Base-by-base conservation (phyloP, 2,329 filamentous ascomycete species). In the Lasiodiplodia citricola region DNA sequence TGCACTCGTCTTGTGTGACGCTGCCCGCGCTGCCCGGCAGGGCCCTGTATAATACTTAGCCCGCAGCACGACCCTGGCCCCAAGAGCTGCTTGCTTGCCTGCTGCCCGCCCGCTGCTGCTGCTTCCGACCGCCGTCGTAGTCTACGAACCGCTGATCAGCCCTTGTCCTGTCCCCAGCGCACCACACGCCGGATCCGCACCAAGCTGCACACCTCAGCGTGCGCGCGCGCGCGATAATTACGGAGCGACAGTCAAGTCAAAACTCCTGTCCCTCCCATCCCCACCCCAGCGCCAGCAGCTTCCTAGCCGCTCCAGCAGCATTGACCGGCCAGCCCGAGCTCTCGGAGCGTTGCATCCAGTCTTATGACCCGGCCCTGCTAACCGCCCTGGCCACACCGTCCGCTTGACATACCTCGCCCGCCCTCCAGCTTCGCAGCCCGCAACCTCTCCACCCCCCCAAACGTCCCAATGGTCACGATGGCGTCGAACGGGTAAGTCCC, bases 401-500 rank as follows among this genome's bases (percentile, higher is more conserved):
- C 37, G 38, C 52, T 66, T 47, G 38, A 47, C 64, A 31, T 60
- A 55, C 56, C 66, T 47, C 66, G 38, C 44, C 44, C 66, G 31
- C 55, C 52, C 35, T 47, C 37, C 66, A 57, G 41, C 37, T 57
- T n/a, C 64, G 16, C 58, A 62, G 16, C 58, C 58, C 58, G 38
- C 58, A 60, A 50, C 35, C 38, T 25, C 55, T 37, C 55, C 21
- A 21, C 66, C 55, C 41, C 50, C 57, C 56, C 55, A 57, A 51
- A 31, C 37, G 66, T 62, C 66, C 77, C 76, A 78, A 81, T 81
- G 79, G 76, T 79, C 74, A 81, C 79, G 74, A 81, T 81, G 79
- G 76, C 79, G 73, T 78, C 79, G 73, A 80, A 80, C 77, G 79
- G 79, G 79, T 81, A 75, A 79, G 79, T 80, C 68, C 38, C 44